A percentile compares a stretch with the other conserved stretches of the same genome.
These are phyloP conservation scores for Phytopythium oedochilum DNA, from an alignment of 352 stramenopile species.

Conservation along the genomic window DNA sequence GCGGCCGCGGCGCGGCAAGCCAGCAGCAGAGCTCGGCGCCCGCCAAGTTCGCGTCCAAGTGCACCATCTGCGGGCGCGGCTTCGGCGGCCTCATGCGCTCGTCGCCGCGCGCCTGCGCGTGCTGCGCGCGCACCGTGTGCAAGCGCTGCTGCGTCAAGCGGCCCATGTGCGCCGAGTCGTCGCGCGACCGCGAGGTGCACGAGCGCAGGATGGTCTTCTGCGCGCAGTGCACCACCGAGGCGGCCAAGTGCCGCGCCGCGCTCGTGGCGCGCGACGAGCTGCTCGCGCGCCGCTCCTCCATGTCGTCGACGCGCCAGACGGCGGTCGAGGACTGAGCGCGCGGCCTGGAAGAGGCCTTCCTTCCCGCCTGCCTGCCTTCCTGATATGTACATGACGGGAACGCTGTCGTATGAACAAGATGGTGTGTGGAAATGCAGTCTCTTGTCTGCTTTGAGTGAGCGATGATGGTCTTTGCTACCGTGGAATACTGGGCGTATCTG, in stretches of 20 bases:
- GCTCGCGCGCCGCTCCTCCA: slow-evolving; percentile 18
- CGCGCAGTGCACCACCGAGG: slow-evolving; percentile 27
- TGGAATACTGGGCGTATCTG: no score
- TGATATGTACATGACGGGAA: no score
- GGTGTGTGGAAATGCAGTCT: no score
- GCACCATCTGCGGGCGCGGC: slow-evolving; percentile 21
- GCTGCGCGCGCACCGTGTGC: slow-evolving; percentile 27
- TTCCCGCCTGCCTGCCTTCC: no score
- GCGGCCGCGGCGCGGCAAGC: background rate
- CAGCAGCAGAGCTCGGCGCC: background rate
- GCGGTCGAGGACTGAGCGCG: slow-evolving; percentile 8
- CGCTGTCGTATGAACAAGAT: no score
- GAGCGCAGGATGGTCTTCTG: slow-evolving; percentile 37
- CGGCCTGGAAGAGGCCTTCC: no score
- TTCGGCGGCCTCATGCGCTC: slow-evolving; percentile 27
- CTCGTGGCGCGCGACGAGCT: slow-evolving; percentile 30
- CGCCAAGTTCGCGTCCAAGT: slow-evolving; percentile 11
- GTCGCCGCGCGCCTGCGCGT: slow-evolving; percentile 16
- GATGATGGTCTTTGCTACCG: no score
- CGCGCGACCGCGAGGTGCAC: slow-evolving; percentile 28
- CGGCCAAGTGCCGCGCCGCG: slow-evolving; percentile 24
- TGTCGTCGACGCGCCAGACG: slow-evolving; percentile 23
- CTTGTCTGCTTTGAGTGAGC: no score
- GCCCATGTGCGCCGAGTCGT: slow-evolving; percentile 30
- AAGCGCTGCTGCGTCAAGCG: slow-evolving; percentile 38